Evolutionary conservation across 139 green algal genomes (phyloP).

Genomic region (Chlamydomonas applanata): DNA sequence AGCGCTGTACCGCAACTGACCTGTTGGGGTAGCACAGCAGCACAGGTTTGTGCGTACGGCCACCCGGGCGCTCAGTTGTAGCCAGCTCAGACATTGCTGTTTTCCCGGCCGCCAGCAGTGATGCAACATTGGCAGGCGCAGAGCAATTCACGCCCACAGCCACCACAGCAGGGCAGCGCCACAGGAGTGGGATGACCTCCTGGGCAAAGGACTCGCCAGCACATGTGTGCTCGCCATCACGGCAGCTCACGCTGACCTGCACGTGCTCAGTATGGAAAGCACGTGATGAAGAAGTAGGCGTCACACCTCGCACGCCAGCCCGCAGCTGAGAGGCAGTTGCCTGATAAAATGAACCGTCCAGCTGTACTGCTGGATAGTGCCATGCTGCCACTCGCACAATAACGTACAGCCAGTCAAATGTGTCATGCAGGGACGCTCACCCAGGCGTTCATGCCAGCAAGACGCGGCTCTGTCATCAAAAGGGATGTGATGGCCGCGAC

Average conservation of each 20-base stretch:
- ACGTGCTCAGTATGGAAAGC: too few relatives aligned
- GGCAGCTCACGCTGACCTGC: slow-evolving; percentile 37
- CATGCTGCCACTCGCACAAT: too few relatives aligned
- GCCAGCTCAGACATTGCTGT: neutral
- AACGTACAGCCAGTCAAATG: too few relatives aligned
- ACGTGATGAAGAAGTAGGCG: too few relatives aligned
- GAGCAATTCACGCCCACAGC: slow-evolving; percentile 44
- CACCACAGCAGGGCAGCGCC: slow-evolving; percentile 7
- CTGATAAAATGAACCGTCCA: too few relatives aligned
- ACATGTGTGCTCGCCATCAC: slow-evolving; percentile 19
- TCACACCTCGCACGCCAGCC: too few relatives aligned
- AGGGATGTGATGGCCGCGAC: slow-evolving; percentile 14
- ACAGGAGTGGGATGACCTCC: slow-evolving; percentile 19
- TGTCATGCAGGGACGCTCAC: neutral
- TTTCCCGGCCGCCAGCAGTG: slow-evolving; percentile 1
- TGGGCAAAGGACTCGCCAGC: slow-evolving; percentile 24
- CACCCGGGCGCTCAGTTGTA: neutral
- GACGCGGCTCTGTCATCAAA: too few relatives aligned
- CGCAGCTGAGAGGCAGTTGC: too few relatives aligned
- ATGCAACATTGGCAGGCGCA: slow-evolving; percentile 11
- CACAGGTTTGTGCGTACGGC: neutral
- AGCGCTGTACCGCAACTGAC: too few relatives aligned
- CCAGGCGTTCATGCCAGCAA: slow-evolving; percentile 15
- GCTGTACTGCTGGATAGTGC: too few relatives aligned
- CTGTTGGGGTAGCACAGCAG: slow-evolving; percentile 42